A percentile compares a stretch with the other conserved stretches of the same genome.
Evolutionary conservation across 1,284 basidiomycete genomes (phyloP).

Genomic region (Rugiboletus extremiorientalis): DNA sequence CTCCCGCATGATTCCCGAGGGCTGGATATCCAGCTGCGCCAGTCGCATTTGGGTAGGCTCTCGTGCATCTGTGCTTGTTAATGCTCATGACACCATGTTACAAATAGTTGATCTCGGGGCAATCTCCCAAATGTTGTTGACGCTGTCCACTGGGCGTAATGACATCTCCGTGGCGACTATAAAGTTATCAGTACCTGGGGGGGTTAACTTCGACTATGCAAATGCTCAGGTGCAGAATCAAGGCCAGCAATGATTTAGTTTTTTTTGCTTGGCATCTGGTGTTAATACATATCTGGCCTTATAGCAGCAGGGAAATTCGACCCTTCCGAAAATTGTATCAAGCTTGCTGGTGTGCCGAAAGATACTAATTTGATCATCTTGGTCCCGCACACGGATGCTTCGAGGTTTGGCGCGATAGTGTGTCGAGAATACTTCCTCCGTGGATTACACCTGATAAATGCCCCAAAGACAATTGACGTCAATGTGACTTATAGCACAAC

Average conservation of each 20-base stretch:
- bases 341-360: constrained; percentile 46
- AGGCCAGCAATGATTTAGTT: constrained; percentile 25
- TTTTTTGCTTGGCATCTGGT: constrained; percentile 12
- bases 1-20: constrained; percentile 60
- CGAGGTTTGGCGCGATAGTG: constrained; percentile 57
- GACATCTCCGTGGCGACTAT: constrained; percentile 51
- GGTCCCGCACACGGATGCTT: constrained; percentile 63
- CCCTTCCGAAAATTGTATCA: constrained; percentile 43
- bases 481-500: constrained; percentile 62
- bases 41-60: constrained; percentile 60
- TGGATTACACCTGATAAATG: constrained; percentile 3
- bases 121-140: constrained; percentile 51
- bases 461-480: constrained; percentile 57
- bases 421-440: constrained; percentile 8
- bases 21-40: constrained; percentile 57
- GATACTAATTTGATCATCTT: constrained; percentile 48
- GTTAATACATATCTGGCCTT: constrained; percentile 1
- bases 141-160: constrained; percentile 67
- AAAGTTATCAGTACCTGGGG: constrained; percentile 51
- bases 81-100: constrained; percentile 7
- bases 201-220: constrained; percentile 48
- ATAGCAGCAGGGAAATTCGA: constrained; percentile 29
- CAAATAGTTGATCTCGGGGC: constrained; percentile 65
- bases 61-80: neutral
- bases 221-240: constrained; percentile 45